Evolutionary conservation across 1,284 basidiomycete species (phyloP).

Genomic region (Takashimella koratensis): DNA sequence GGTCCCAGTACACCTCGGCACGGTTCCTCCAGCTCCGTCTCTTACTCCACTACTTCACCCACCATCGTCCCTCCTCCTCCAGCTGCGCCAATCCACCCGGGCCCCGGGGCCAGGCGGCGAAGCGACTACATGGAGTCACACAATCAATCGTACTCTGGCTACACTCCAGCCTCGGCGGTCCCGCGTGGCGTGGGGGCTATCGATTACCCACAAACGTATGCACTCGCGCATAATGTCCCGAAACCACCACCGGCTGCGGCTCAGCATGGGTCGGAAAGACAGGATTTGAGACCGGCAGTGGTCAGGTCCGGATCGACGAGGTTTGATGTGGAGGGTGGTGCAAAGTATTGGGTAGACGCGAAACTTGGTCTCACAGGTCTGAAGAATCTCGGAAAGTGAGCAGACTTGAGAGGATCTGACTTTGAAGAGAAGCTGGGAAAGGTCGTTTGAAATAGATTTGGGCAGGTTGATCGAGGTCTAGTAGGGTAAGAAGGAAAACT

Average conservation of each 20-base stretch:
- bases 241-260: conserved; percentile 74
- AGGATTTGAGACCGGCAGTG: conserved; percentile 59
- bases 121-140: conserved; percentile 76
- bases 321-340: conserved; percentile 44
- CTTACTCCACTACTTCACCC: conserved; percentile 20
- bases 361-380: conserved; percentile 79
- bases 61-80: conserved; percentile 60
- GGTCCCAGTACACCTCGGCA: conserved; percentile 12
- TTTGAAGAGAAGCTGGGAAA: too few relatives aligned
- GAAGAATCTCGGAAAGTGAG: conserved; percentile 86
- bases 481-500: too few relatives aligned
- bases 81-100: conserved; percentile 65
- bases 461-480: too few relatives aligned
- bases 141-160: conserved; percentile 62
- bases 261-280: conserved; percentile 61
- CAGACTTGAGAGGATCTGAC: neutral
- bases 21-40: conserved; percentile 17
- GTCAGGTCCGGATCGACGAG: conserved; percentile 30
- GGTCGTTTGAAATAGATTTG: too few relatives aligned
- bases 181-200: conserved; percentile 50
- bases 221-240: conserved; percentile 56
- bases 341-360: conserved; percentile 73
- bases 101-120: conserved; percentile 62
- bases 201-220: conserved; percentile 72
- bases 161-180: conserved; percentile 18